phyloP scores from a whole-genome alignment of 805 yeast genomes.

The Kluyveromyces dobzhanskii region DNA sequence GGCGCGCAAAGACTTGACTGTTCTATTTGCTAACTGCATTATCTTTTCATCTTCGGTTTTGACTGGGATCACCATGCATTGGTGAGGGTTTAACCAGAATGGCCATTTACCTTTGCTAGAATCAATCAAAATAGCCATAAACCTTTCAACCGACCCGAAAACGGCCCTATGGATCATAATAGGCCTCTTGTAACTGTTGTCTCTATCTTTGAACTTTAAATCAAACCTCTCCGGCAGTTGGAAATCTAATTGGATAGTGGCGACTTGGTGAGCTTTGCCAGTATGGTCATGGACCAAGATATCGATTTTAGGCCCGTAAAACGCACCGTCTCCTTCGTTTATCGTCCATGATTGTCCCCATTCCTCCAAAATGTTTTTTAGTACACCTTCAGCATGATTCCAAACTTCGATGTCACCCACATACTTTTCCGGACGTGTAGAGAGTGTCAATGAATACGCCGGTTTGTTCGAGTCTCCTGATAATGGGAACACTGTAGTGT shows the following conservation, averaged over 20 bases:
- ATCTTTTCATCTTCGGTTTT: constrained; percentile 43
- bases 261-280: constrained; percentile 83
- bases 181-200: constrained; percentile 53
- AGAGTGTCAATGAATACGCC: constrained; percentile 52
- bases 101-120: constrained; percentile 95
- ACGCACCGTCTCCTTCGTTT: constrained; percentile 92
- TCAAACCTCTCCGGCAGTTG: constrained; percentile 84
- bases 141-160: constrained; percentile 89
- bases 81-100: constrained; percentile 92
- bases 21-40: constrained; percentile 40
- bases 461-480: constrained; percentile 28
- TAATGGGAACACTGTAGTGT: constrained; percentile 45
- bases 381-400: constrained; percentile 69
- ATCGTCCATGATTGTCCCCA: constrained; percentile 55
- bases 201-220: constrained; percentile 53
- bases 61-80: constrained; percentile 77
- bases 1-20: constrained; percentile 42
- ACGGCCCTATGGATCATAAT: constrained; percentile 96
- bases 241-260: constrained; percentile 92
- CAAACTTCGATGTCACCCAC: constrained; percentile 75
- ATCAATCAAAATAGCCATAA: constrained; percentile 82
- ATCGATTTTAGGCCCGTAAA: constrained; percentile 95
- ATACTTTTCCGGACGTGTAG: constrained; percentile 76
- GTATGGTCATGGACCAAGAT: constrained; percentile 71
- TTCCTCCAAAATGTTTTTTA: constrained; percentile 49